Base-by-base conservation (phyloP, 129 eudicot genomes). In the Arctium minus region DNA sequence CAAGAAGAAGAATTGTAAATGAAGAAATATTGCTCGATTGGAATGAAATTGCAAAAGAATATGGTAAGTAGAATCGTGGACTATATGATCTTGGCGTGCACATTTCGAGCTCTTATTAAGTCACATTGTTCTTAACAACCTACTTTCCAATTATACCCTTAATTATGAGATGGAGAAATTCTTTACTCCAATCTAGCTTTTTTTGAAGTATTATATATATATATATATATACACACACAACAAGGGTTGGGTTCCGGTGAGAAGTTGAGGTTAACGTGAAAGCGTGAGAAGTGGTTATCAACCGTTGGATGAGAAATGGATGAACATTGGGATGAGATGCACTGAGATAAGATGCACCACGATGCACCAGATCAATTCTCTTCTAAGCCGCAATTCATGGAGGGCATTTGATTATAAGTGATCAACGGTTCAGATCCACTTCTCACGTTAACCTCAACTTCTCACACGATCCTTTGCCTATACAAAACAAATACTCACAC, bases 21-120 rank as follows among this genome's bases (percentile, higher is more conserved):
- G 97, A 86, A 81, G 89, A 95, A 86, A 84, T 88, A 53, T 83
- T 95, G 80, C 97, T 95, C 1, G 99, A 95, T 86, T 95, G 99
- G 99, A 95, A 95, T 86, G 90, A 86, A 80, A 91, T 95, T 86
- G 97, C 92, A 31, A 82, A 89, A 86, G 84, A 90, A 81, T 60
- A 88, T 80, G 99, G 99, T 89, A 81, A 77, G 86, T 71, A 56
- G 18, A 36, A 53, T n/a, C 48, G 29, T 29, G 8, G 32, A 17
- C 35, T 38, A 38, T 65, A 3, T 83, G n/a, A 8, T 8, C n/a
- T 30, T 56, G 8, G 2, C 27, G 5, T 60, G 68, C 68, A 60
- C 68, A 60, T 60, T 60, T 17, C 17, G 68, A 60, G 68, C 68
- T 17, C 68, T 60, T 7, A n/a, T 17, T n/a, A 60, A 60, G 68